phyloP scores from a whole-genome alignment of 495 filamentous ascomycete genomes.

The Usnea hakonensis region DNA sequence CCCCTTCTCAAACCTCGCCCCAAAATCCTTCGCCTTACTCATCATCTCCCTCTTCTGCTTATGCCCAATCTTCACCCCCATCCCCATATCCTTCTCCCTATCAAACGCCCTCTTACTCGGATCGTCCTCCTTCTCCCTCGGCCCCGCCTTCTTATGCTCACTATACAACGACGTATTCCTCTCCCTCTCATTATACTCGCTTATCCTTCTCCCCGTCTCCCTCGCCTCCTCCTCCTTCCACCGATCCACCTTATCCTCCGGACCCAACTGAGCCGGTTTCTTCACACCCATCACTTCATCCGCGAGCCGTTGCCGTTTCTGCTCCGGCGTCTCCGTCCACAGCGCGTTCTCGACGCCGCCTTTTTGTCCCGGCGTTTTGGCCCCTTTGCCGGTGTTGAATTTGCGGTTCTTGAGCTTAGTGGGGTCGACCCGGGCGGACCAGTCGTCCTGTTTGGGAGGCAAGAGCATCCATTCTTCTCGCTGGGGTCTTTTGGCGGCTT shows the following conservation, averaged over 20 bases:
- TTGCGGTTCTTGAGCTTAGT: slow-evolving; percentile 75
- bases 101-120: slow-evolving; percentile 85
- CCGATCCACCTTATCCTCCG: slow-evolving; percentile 23
- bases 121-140: slow-evolving; percentile 70
- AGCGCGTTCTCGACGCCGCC: slow-evolving; percentile 46
- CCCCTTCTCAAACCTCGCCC: slow-evolving; percentile 71
- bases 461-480: slow-evolving; percentile 94
- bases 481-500: slow-evolving; percentile 39
- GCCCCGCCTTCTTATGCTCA: slow-evolving; percentile 13
- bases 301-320: slow-evolving; percentile 71
- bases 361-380: slow-evolving; percentile 31
- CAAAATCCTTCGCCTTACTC: slow-evolving; percentile 73
- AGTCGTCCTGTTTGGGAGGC: slow-evolving; percentile 60
- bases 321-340: slow-evolving; percentile 89
- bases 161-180: slow-evolving; percentile 12
- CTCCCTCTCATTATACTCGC: slow-evolving; percentile 46
- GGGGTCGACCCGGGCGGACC: slow-evolving; percentile 66
- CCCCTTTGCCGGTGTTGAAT: slow-evolving; percentile 68
- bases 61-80: slow-evolving; percentile 63
- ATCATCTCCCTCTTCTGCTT: slow-evolving; percentile 72
- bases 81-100: slow-evolving; percentile 87
- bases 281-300: slow-evolving; percentile 78
- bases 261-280: slow-evolving; percentile 28
- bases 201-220: slow-evolving; percentile 46
- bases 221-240: slow-evolving; percentile 35